These are phyloP conservation scores for Mucor piriformis DNA, from an alignment of 371 early-diverging fungal species.

Conservation along the genomic window DNA sequence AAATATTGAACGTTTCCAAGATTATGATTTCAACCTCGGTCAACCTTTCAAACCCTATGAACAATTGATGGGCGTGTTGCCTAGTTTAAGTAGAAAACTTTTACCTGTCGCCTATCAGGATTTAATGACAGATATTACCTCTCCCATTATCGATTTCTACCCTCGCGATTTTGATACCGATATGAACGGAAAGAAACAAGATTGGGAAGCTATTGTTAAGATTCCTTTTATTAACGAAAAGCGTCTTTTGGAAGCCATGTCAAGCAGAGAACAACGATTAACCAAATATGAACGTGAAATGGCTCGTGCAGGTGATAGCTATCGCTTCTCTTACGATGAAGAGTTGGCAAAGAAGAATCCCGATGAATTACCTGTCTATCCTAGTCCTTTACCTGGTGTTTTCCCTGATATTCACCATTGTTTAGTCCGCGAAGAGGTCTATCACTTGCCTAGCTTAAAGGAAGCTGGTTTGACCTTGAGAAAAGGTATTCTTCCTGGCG, in stretches of 20 bases:
- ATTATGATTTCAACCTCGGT: constrained; percentile 76
- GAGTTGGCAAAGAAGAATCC: constrained; percentile 33
- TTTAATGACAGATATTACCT: constrained; percentile 82
- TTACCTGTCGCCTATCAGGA: constrained; percentile 81
- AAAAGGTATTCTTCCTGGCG: constrained; percentile 72
- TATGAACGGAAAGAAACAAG: constrained; percentile 97
- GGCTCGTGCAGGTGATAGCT: constrained; percentile 72
- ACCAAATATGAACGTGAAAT: constrained; percentile 71
- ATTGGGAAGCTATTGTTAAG: constrained; percentile 97
- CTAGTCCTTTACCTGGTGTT: constrained; percentile 70
- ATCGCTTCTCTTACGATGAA: constrained; percentile 63
- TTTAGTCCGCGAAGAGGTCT: constrained; percentile 49
- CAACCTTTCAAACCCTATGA: constrained; percentile 95
- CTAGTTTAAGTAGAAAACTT: constrained; percentile 79
- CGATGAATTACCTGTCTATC: constrained; percentile 39
- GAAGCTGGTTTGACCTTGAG: constrained; percentile 45
- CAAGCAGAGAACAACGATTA: constrained; percentile 64
- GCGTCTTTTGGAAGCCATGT: constrained; percentile 83
- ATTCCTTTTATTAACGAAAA: constrained; percentile 94
- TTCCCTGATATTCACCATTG: constrained; percentile 74
- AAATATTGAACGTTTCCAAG: constrained; percentile 59
- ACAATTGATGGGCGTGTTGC: constrained; percentile 99
- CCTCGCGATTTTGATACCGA: constrained; percentile 92
- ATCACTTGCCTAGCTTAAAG: constrained; percentile 51
- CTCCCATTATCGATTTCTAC: constrained; percentile 93